Evolutionary conservation across 140 eudicot genomes (phyloP), one percentile per base, ranked within the genome.

Genomic region (Erigeron philadelphicus): DNA sequence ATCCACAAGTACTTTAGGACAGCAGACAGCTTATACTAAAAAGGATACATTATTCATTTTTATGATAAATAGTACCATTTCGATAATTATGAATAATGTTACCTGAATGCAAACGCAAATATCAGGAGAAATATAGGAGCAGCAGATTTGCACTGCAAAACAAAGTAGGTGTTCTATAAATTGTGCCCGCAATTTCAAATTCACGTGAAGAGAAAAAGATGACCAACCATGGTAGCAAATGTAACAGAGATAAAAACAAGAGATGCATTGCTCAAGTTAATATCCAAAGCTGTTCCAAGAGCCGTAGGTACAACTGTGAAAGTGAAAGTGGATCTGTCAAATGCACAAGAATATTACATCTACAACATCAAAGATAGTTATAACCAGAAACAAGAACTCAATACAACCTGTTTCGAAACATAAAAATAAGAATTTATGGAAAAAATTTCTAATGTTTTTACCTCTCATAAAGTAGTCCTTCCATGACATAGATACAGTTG

Each of bases 21-120:
- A 31, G 38, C 38, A 31, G 38, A 31, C 38, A 31, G 38, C 38
- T 2, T 31, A 31, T 31, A 2, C 38, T 31, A 31, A 31, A 31
- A 31, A 31, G 5, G 38, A 31, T 31, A 31, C 38, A 31, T 31
- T 31, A 16, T 59, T 18, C 9, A 11, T 0, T 23, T 16, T 45
- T 35, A 19, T 15, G 49, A 52, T 10, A 69, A 13, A 64, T 11
- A 9, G 9, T 40, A 41, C 13, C 46, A 21, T 46, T 64, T 71
- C 44, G 48, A 56, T 5, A 55, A 67, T 15, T 50, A 52, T 6
- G 61, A 56, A 71, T n/a, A 68, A 64, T 16, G 53, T 74, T 71
- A 93, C 98, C 95, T 89, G 88, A 93, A 93, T 58, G 95, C 98
- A 77, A 93, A 93, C 56, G 98, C 98, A 80, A 93, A 93, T 64